Evolutionary conservation across 164 flowering plant species (phyloP).

Genomic region (Berberis thunbergii): DNA sequence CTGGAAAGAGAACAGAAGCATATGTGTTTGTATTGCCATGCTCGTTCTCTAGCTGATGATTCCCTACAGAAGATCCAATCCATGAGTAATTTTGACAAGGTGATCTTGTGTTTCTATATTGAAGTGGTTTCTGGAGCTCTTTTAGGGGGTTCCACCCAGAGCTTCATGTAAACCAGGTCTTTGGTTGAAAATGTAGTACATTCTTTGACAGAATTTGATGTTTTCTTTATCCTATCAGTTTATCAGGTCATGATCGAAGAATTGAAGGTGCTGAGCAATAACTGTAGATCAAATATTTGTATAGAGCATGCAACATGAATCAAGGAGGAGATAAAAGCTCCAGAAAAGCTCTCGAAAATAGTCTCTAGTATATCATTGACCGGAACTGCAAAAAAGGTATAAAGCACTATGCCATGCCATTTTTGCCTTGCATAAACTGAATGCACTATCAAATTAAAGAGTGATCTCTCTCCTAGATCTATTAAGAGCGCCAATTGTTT

Average conservation of each 20-base stretch:
- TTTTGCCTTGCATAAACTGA: too few species aligned
- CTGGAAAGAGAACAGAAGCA: conserved; percentile 89
- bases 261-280: conserved; percentile 43
- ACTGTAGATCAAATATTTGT: conserved; percentile 76
- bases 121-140: too few species aligned
- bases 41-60: conserved; percentile 65
- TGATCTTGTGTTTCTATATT: background rate
- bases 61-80: conserved; percentile 45
- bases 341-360: conserved; percentile 72
- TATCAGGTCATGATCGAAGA: conserved; percentile 59
- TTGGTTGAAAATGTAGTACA: too few species aligned
- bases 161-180: too few species aligned
- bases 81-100: conserved; percentile 38
- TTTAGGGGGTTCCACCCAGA: too few species aligned
- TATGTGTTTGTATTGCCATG: conserved; percentile 67
- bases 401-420: background rate
- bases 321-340: conserved; percentile 74
- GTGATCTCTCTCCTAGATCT: too few species aligned
- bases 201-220: background rate
- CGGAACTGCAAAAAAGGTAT: conserved; percentile 71
- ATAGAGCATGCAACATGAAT: conserved; percentile 91
- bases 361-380: conserved; percentile 59
- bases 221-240: background rate
- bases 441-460: too few species aligned
- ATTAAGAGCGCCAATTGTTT: background rate